Evolutionary conservation across 495 filamentous ascomycete genomes (phyloP).

Genomic region (Penicillium canescens): DNA sequence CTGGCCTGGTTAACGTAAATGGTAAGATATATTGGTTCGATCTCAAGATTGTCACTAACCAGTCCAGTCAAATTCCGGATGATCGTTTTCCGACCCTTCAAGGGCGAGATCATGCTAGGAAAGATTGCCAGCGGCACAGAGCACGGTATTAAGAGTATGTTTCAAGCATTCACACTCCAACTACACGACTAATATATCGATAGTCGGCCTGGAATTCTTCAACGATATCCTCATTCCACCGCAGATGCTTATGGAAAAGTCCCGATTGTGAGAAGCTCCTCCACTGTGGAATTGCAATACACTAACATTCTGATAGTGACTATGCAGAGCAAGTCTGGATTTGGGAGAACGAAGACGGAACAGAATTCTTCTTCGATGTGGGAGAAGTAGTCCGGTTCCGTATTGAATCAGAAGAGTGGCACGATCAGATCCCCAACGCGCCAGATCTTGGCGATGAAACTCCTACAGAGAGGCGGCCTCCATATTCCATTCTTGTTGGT

Average conservation of each 20-base stretch:
- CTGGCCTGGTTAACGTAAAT: slow-evolving; percentile 87
- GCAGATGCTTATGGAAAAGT: slow-evolving; percentile 66
- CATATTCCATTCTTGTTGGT: slow-evolving; percentile 69
- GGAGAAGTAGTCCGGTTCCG: slow-evolving; percentile 84
- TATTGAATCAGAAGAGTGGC: slow-evolving; percentile 82
- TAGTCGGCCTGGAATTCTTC: slow-evolving; percentile 86
- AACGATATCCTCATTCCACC: slow-evolving; percentile 82
- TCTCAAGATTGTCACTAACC: slow-evolving; percentile 1
- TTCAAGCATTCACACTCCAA: neutral
- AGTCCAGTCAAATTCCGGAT: slow-evolving; percentile 81
- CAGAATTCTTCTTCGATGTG: slow-evolving; percentile 79
- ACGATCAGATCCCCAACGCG: slow-evolving; percentile 76
- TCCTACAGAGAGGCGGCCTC: slow-evolving; percentile 52
- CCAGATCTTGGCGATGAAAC: slow-evolving; percentile 55
- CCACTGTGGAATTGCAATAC: neutral
- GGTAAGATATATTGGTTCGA: slow-evolving; percentile 46
- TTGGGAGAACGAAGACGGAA: slow-evolving; percentile 71
- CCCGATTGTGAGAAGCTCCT: slow-evolving; percentile 62
- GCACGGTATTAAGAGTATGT: slow-evolving; percentile 73
- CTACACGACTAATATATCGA: slow-evolving; percentile 1
- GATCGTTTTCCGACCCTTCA: slow-evolving; percentile 93
- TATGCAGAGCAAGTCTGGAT: slow-evolving; percentile 74
- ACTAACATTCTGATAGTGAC: slow-evolving; percentile 51
- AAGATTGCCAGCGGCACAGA: slow-evolving; percentile 70
- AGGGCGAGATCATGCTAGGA: slow-evolving; percentile 82